Percentiles rank a stretch among this genome's conserved stretches.
phyloP scores from a whole-genome alignment of 1,284 basidiomycete genomes.

The Microbotryomycetes sp. region DNA sequence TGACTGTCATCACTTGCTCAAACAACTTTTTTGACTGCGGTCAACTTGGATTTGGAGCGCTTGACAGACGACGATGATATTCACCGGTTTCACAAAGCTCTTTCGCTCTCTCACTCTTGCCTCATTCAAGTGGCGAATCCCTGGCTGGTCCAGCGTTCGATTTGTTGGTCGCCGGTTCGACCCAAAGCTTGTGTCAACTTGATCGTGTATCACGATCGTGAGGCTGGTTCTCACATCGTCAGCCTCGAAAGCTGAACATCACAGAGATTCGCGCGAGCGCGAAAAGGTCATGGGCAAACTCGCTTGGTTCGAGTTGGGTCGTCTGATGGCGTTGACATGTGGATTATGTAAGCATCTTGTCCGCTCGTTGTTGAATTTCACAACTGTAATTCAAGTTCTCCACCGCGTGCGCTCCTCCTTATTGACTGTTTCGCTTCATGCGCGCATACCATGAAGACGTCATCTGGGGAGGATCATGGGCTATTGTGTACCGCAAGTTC shows the following conservation, averaged over 20 bases:
- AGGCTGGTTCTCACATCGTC: too few species aligned
- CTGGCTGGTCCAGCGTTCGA: background rate
- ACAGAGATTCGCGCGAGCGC: background rate
- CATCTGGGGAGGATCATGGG: conserved; percentile 70
- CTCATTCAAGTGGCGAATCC: background rate
- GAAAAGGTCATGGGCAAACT: conserved; percentile 61
- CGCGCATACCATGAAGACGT: conserved; percentile 51
- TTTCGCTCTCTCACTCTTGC: background rate
- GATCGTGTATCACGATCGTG: too few species aligned
- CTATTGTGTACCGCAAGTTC: conserved; percentile 75
- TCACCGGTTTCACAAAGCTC: too few species aligned
- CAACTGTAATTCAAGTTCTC: background rate
- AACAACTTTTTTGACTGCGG: too few species aligned
- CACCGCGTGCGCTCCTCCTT: conserved; percentile 6
- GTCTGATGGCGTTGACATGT: conserved; percentile 63
- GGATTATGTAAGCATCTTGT: conserved; percentile 58
- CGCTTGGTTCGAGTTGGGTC: conserved; percentile 72
- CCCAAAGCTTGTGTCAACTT: too few species aligned
- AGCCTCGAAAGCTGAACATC: background rate
- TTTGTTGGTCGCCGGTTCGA: background rate
- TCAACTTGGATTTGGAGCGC: too few species aligned
- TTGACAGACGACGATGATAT: too few species aligned
- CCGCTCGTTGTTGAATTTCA: background rate
- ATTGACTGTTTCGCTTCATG: conserved; percentile 21
- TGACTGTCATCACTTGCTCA: too few species aligned